Evolutionary conservation across 768 basidiomycete species (phyloP), one percentile per base, ranked within the genome.

Genomic region (Trametes meyenii): DNA sequence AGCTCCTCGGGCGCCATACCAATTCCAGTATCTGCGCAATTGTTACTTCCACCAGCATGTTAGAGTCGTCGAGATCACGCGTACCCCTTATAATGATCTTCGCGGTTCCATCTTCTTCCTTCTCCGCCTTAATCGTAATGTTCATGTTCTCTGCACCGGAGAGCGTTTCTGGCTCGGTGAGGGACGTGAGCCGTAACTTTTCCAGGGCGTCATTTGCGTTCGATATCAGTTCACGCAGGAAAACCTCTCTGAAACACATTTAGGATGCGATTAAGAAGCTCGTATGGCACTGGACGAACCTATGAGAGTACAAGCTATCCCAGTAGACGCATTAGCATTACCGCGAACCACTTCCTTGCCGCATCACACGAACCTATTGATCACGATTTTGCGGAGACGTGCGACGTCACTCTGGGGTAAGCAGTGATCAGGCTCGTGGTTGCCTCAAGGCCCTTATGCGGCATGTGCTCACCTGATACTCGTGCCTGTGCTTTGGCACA

Each of bases 141-240:
- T 99, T 99, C 66, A 96, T 79, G 10, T 85, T 82, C 56, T 85
- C 84, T 21, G 81, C 79, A 23, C 87, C 88, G 64, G 88, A 82
- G 79, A 90, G 86, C 21, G 88, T 77, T 21, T 74, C 78, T 68
- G 87, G 87, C 72, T 95, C 90, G 21, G 83, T 94, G 65, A 99
- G 79, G 3, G 92, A 81, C 14, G 86, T 88, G 45, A 99, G 78
- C 24, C 97, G 88, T 54, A 96, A 83, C 74, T 98, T 98, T 74
- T 98, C 96, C 53, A 98, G 79, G 1, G 97, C 97, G 72, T 99
- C 97, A 73, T 98, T 97, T 43, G 96, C 90, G 70, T 96, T 96
- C 7, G 94, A 96, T 66, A 96, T 84, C 50, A 96, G 79, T 74
- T 98, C 96, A 45, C 96, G 92, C 50, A 94, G 81, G 73, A 93